phyloP scores from a whole-genome alignment of 2,329 filamentous ascomycete genomes.

The Trichoderma sp. region DNA sequence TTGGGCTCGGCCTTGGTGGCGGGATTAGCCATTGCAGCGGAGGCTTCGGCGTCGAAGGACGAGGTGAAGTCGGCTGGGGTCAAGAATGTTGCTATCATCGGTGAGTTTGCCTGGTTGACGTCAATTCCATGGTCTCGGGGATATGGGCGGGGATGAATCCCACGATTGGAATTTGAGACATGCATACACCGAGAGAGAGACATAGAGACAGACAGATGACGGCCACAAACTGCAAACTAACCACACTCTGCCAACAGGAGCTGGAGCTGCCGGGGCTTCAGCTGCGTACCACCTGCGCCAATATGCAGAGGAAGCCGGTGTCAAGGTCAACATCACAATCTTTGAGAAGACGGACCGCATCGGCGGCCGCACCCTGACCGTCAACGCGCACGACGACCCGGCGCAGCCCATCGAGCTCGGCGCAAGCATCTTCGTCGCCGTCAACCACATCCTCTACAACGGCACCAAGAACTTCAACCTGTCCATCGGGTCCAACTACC shows the following conservation, averaged over 20 bases:
- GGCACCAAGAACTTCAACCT: constrained; percentile 74
- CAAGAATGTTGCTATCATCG: constrained; percentile 42
- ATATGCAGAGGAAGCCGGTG: constrained; percentile 62
- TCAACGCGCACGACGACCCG: constrained; percentile 71
- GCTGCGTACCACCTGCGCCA: constrained; percentile 79
- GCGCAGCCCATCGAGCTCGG: constrained; percentile 77
- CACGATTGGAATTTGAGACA: background rate
- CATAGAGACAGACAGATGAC: background rate
- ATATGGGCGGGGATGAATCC: background rate
- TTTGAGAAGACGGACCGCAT: constrained; percentile 79
- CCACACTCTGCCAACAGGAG: constrained; percentile 57
- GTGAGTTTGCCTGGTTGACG: constrained; percentile 31
- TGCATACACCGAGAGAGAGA: too few species aligned
- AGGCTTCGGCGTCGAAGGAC: constrained; percentile 20
- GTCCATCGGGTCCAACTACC: constrained; percentile 48
- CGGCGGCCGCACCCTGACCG: constrained; percentile 84
- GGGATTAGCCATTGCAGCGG: constrained; percentile 28
- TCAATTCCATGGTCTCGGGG: background rate
- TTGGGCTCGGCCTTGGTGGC: constrained; percentile 26
- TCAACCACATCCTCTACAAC: constrained; percentile 79
- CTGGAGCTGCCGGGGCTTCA: constrained; percentile 85
- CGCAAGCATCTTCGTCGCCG: constrained; percentile 85
- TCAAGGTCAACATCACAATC: constrained; percentile 76
- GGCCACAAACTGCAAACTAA: background rate
- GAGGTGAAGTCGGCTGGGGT: constrained; percentile 27